These are phyloP conservation scores for Vigna trinervia DNA, from an alignment of 306 rosid genomes.

Conservation along the genomic window DNA sequence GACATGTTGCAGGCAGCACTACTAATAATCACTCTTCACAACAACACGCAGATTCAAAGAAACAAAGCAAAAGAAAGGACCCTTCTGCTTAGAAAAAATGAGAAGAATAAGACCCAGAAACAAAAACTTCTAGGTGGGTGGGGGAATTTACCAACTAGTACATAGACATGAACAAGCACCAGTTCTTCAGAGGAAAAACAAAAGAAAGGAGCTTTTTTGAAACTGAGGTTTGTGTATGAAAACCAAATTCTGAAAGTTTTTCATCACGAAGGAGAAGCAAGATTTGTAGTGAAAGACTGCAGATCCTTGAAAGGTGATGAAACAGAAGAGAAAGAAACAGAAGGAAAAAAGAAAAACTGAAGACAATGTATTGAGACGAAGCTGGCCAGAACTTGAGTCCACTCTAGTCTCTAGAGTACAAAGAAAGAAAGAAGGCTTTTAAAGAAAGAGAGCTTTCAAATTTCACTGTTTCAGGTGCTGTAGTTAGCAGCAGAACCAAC, in stretches of 20 bases:
- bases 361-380: conserved; percentile 22
- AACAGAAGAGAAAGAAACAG: conserved; percentile 20
- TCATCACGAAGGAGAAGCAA: not conserved
- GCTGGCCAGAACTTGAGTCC: not conserved
- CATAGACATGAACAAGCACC: conserved; percentile 28
- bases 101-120: conserved; percentile 30
- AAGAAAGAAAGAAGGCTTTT: conserved; percentile 30
- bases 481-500: conserved; percentile 41
- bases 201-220: conserved; percentile 25
- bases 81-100: not conserved
- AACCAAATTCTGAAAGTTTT: conserved; percentile 36
- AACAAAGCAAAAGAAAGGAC: not conserved
- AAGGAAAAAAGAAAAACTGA: not conserved
- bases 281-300: conserved; percentile 2
- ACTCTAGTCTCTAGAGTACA: not conserved
- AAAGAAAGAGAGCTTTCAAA: conserved; percentile 33
- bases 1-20: not conserved
- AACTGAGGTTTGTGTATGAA: not conserved
- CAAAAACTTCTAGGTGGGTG: not conserved
- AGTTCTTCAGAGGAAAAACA: conserved; percentile 36
- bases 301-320: conserved; percentile 22
- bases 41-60: not conserved
- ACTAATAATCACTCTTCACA: conserved; percentile 21
- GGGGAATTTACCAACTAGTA: conserved; percentile 23
- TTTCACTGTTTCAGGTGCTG: conserved; percentile 44